Evolutionary conservation across 371 early-diverging fungal species (phyloP).

Genomic region (Globomyces sp.): DNA sequence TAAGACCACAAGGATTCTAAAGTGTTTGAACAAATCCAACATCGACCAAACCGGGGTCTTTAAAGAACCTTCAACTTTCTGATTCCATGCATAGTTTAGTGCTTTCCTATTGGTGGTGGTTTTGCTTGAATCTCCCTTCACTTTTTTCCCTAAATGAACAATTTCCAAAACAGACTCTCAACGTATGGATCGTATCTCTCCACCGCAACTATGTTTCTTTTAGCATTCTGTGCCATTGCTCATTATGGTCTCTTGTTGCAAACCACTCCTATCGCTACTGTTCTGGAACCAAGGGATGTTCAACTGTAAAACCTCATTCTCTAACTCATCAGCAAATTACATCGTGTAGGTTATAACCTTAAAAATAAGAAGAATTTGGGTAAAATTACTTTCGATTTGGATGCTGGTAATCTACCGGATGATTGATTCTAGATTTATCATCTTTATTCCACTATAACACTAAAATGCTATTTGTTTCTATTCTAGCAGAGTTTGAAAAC

Average conservation of each 20-base stretch:
- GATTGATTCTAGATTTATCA: conserved; percentile 58
- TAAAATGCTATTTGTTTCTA: conserved; percentile 88
- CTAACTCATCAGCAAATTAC: too few species aligned
- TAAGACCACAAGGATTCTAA: too few species aligned
- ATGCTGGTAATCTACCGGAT: neutral
- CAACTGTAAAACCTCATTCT: too few species aligned
- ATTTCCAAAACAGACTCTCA: conserved; percentile 13
- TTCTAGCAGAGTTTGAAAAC: conserved; percentile 81
- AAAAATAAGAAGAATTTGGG: conserved; percentile 10
- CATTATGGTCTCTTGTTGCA: too few species aligned
- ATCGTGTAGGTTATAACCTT: too few species aligned
- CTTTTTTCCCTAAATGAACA: conserved; percentile 6
- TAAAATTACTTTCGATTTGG: conserved; percentile 13
- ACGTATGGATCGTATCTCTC: conserved; percentile 5
- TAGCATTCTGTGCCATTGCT: neutral
- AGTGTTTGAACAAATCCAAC: too few species aligned
- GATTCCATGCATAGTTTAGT: too few species aligned
- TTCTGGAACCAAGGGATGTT: neutral
- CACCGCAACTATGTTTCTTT: conserved; percentile 8
- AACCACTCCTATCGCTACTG: neutral
- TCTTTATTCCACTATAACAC: conserved; percentile 95
- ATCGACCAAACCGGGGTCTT: too few species aligned
- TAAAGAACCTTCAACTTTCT: too few species aligned
- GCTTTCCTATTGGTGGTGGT: too few species aligned
- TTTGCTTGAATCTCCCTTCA: too few species aligned